Evolutionary conservation across 768 basidiomycete genomes (phyloP), one percentile per base, ranked within the genome.

Genomic region (Phylloporus rhodoxanthus): DNA sequence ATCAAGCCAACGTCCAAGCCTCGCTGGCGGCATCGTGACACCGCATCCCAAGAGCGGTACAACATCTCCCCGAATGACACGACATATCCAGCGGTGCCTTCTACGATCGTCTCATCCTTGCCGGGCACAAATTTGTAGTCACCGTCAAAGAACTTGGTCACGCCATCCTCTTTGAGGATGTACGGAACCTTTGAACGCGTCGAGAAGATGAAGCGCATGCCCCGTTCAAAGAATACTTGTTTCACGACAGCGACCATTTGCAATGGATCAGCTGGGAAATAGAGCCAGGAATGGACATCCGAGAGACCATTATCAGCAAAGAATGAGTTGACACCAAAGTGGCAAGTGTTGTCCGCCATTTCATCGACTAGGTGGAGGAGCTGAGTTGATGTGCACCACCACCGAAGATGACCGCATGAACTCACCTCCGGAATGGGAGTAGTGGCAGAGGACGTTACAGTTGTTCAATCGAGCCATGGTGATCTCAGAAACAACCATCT

Each of bases 381-480:
- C 14, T 56, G 17, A 51, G 48, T 43, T 7, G n/a, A 36, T n/a
- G 33, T 4, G 5, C 8, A 19, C 10, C 9, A n/a, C 5, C 3
- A 9, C 28, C 9, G 17, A 11, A 19, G 14, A 44, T 8, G 29
- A 41, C 17, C 30, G 58, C 20, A 41, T 25, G 68, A 34, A 58
- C 77, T 46, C 64, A 84, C 83, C 82, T 54, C 90, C 91, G 20
- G 89, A 84, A 69, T 93, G 91, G 20, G 89, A 91, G 72, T 91
- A 93, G 70, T 93, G 91, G 60, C 77, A 84, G 20, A 93, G 77
- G 8, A 92, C 83, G 61, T 92, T 93, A 74, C 87, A 87, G 58
- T 86, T 76, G 68, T 93, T 93, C 65, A 93, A 68, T 46, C 91
- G 80, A n/a, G 91, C 91, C 91, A 92, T 93, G 10, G 91, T 92